These are phyloP conservation scores for Pseudofabraea citricarpa DNA, from an alignment of 2,329 filamentous ascomycete genomes.

Conservation along the genomic window DNA sequence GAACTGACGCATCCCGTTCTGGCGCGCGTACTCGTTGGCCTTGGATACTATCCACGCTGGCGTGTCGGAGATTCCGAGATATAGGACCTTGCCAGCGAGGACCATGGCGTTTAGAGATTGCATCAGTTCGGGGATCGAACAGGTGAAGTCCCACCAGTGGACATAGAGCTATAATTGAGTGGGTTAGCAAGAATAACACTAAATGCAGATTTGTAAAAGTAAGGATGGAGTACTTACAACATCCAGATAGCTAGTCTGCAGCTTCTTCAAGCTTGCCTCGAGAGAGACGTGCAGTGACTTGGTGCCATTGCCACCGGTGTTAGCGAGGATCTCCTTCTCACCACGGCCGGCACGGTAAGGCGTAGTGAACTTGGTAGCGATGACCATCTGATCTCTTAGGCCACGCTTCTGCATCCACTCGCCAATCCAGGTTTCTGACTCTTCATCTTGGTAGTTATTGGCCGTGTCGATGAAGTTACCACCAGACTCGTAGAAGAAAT, in stretches of 20 bases:
- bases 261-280: constrained; percentile 51
- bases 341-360: constrained; percentile 24
- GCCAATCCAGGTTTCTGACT: constrained; percentile 63
- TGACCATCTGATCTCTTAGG: constrained; percentile 60
- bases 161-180: constrained; percentile 43
- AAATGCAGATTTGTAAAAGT: no score
- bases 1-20: constrained; percentile 67
- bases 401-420: constrained; percentile 64
- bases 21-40: constrained; percentile 64
- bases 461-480: constrained; percentile 68
- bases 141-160: constrained; percentile 66
- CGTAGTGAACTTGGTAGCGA: constrained; percentile 55
- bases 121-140: constrained; percentile 63
- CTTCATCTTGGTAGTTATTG: constrained; percentile 58
- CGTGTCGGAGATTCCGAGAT: constrained; percentile 63
- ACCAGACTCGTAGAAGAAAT: constrained; percentile 49
- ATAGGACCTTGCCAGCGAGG: constrained; percentile 56
- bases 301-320: constrained; percentile 53
- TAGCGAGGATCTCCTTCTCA: constrained; percentile 32
- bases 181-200: neutral
- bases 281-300: constrained; percentile 57
- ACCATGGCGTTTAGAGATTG: constrained; percentile 60
- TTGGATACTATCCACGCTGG: constrained; percentile 67
- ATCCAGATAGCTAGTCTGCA: constrained; percentile 67
- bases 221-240: no score